Evolutionary conservation across 192 early-diverging fungal species (phyloP).

Genomic region (Umbelopsis ramanniana): DNA sequence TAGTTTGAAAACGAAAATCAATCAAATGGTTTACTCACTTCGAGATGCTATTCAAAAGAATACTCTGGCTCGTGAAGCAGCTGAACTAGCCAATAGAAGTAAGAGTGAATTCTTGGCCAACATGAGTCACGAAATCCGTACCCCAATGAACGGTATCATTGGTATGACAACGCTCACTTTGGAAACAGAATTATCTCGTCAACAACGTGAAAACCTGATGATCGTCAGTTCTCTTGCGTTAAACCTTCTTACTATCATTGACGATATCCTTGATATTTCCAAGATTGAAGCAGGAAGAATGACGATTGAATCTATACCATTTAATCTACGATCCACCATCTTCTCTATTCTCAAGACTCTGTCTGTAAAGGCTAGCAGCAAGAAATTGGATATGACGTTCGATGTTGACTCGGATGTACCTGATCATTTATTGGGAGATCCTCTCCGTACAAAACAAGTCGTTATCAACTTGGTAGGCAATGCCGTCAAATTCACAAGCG

Average conservation of each 20-base stretch:
- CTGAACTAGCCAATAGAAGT: conserved; percentile 79
- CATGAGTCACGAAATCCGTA: conserved; percentile 62
- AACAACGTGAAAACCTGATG: conserved; percentile 65
- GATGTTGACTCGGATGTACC: conserved; percentile 63
- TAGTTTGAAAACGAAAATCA: conserved; percentile 67
- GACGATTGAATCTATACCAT: conserved; percentile 66
- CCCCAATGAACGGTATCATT: conserved; percentile 81
- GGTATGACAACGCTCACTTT: conserved; percentile 68
- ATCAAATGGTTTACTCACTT: conserved; percentile 72
- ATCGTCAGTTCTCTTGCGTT: conserved; percentile 48
- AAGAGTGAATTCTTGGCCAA: conserved; percentile 75
- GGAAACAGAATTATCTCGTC: conserved; percentile 70
- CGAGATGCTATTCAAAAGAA: conserved; percentile 78
- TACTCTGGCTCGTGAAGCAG: conserved; percentile 73
- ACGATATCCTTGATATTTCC: conserved; percentile 70
- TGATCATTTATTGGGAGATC: conserved; percentile 67
- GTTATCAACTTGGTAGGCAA: conserved; percentile 78
- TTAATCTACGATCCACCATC: conserved; percentile 57
- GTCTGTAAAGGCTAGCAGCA: conserved; percentile 64
- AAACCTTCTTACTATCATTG: conserved; percentile 50
- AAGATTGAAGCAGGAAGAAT: conserved; percentile 82
- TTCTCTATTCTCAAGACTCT: conserved; percentile 66
- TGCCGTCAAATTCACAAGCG: conserved; percentile 67
- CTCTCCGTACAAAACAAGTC: conserved; percentile 68
- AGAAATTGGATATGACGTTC: conserved; percentile 64